phyloP scores from a whole-genome alignment of 2,329 filamentous ascomycete genomes.

The Alternaria alternata region DNA sequence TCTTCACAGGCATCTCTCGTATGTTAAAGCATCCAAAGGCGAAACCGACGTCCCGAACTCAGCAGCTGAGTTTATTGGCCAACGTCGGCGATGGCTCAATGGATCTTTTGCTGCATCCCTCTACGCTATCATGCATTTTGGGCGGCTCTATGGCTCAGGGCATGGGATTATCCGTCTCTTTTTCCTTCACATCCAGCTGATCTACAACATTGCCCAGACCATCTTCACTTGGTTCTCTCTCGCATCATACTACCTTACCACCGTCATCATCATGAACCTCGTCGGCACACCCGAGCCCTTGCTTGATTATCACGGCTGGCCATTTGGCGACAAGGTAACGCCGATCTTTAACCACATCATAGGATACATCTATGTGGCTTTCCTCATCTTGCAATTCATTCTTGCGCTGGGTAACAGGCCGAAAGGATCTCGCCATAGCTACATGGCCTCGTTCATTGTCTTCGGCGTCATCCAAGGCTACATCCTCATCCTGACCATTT shows the following conservation, averaged over 20 bases:
- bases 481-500: constrained; percentile 85
- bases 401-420: constrained; percentile 94
- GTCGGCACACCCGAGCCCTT: constrained; percentile 66
- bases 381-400: constrained; percentile 94
- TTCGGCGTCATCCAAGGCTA: constrained; percentile 92
- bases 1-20: constrained; percentile 49
- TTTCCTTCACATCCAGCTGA: constrained; percentile 94
- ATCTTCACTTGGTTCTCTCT: constrained; percentile 82
- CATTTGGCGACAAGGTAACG: constrained; percentile 86
- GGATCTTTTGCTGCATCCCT: constrained; percentile 97
- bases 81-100: constrained; percentile 98
- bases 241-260: constrained; percentile 96
- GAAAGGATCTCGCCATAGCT: constrained; percentile 91
- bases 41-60: constrained; percentile 99
- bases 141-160: constrained; percentile 96
- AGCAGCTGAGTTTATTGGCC: constrained; percentile 94
- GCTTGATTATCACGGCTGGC: constrained; percentile 69
- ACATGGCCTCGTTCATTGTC: constrained; percentile 86
- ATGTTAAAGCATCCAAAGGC: constrained; percentile 98
- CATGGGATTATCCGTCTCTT: constrained; percentile 99
- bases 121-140: constrained; percentile 98
- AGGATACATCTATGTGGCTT: constrained; percentile 90
- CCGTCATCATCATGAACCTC: constrained; percentile 97
- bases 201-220: constrained; percentile 92
- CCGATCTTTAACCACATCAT: constrained; percentile 91